Percentiles rank a stretch among this genome's conserved stretches.
Conservation (phyloP, 1,284 basidiomycete species). For the Sanghuangporus weigelae region DNA sequence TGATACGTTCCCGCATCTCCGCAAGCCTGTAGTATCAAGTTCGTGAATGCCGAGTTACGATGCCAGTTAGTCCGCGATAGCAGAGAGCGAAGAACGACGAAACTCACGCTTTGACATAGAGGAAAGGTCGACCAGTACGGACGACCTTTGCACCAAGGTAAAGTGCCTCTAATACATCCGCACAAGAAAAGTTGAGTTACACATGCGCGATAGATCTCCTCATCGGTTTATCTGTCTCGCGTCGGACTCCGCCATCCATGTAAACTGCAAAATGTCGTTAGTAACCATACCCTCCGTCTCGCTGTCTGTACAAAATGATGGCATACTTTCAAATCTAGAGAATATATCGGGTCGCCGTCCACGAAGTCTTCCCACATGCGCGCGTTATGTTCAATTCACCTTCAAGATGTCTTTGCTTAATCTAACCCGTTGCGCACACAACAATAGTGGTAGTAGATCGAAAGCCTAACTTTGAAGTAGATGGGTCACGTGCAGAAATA, state of each 20-base stretch:
- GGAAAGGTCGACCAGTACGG: constrained; percentile 83
- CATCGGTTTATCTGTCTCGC: constrained; percentile 64
- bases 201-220: background rate
- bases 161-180: constrained; percentile 85
- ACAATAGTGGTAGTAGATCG: constrained; percentile 77
- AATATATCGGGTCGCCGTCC: constrained; percentile 75
- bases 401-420: constrained; percentile 84
- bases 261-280: constrained; percentile 50
- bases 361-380: constrained; percentile 66
- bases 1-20: constrained; percentile 73
- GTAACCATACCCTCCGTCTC: background rate
- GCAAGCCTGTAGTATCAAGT: constrained; percentile 51
- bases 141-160: constrained; percentile 89
- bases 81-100: background rate
- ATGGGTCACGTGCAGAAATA: constrained; percentile 65
- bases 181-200: background rate
- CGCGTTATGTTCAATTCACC: constrained; percentile 84
- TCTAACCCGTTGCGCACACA: constrained; percentile 82
- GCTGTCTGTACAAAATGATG: background rate
- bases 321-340: constrained; percentile 56
- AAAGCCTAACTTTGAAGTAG: constrained; percentile 73
- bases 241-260: constrained; percentile 82
- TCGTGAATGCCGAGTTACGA: constrained; percentile 12
- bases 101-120: constrained; percentile 79
- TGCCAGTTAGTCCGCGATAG: background rate